Evolutionary conservation across 2,329 filamentous ascomycete genomes (phyloP).

Genomic region (Epichloe brachyelytri): DNA sequence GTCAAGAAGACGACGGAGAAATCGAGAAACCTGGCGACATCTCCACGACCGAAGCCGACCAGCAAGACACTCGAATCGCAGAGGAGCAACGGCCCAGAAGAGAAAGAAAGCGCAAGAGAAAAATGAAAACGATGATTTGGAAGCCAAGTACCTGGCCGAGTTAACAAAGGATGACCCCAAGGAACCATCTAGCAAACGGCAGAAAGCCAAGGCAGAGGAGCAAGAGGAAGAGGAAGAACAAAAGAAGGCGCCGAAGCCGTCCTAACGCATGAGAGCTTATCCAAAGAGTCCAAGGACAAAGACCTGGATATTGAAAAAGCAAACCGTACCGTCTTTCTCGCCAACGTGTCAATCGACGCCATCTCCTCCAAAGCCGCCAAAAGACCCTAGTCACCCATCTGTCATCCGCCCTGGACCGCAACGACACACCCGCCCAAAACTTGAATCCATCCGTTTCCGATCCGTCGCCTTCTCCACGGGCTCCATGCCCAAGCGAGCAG

Average conservation of each 20-base stretch:
- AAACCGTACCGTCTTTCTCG: conserved; percentile 78
- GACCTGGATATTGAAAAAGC: conserved; percentile 64
- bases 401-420: conserved; percentile 52
- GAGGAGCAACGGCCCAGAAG: conserved; percentile 26
- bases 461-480: conserved; percentile 74
- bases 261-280: conserved; percentile 45
- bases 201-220: conserved; percentile 25
- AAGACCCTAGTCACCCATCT: conserved; percentile 68
- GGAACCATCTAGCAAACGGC: conserved; percentile 41
- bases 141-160: conserved; percentile 56
- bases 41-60: conserved; percentile 1
- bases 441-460: conserved; percentile 88
- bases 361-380: conserved; percentile 73
- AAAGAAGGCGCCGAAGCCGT: conserved; percentile 27
- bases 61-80: conserved; percentile 16
- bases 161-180: conserved; percentile 48
- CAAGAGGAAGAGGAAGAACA: conserved; percentile 19
- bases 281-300: conserved; percentile 48
- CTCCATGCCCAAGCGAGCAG: conserved; percentile 80
- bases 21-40: background rate
- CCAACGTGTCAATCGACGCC: conserved; percentile 74
- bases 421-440: conserved; percentile 44
- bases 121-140: conserved; percentile 56
- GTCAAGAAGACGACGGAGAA: conserved; percentile 13
- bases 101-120: conserved; percentile 53